Evolutionary conservation across 208 protist genomes (phyloP).

Genomic region (Kentomonas sorsogonicus): DNA sequence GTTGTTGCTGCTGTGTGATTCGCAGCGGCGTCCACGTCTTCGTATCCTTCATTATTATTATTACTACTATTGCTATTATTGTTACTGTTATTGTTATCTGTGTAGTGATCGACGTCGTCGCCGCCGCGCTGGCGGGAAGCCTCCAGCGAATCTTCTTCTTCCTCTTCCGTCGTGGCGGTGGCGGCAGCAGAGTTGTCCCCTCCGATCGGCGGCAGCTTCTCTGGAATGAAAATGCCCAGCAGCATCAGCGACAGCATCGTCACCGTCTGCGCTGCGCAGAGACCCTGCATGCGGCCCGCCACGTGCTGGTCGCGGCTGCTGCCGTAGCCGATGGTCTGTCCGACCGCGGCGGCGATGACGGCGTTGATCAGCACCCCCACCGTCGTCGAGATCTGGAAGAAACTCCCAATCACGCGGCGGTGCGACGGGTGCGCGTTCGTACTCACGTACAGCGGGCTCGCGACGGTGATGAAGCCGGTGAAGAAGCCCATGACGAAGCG

Average conservation of each 20-base stretch:
- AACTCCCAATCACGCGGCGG: constrained; percentile 41
- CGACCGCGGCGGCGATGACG: constrained; percentile 45
- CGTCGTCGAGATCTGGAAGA: constrained; percentile 81
- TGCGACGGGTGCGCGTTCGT: constrained; percentile 58
- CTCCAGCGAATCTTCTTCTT: too few relatives aligned
- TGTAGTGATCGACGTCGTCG: too few relatives aligned
- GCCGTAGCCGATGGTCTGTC: constrained; percentile 33
- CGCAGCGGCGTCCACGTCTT: too few relatives aligned
- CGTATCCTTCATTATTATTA: too few relatives aligned
- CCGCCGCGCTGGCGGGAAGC: too few relatives aligned
- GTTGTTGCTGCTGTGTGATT: too few relatives aligned
- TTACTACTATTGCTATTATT: too few relatives aligned
- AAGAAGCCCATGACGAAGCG: constrained; percentile 72
- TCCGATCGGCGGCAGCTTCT: too few relatives aligned
- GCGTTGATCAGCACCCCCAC: constrained; percentile 79
- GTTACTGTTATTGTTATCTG: too few relatives aligned
- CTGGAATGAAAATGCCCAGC: too few relatives aligned
- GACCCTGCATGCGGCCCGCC: constrained; percentile 54
- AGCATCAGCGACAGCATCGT: constrained; percentile 43
- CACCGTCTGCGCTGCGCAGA: constrained; percentile 58
- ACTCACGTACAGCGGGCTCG: constrained; percentile 67
- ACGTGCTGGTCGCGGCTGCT: constrained; percentile 30
- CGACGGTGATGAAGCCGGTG: constrained; percentile 49
- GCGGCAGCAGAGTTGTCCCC: too few relatives aligned
- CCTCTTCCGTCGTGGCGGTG: too few relatives aligned